These are phyloP conservation scores for Tremella fuciformis DNA, from an alignment of 768 basidiomycete genomes.

Conservation along the genomic window DNA sequence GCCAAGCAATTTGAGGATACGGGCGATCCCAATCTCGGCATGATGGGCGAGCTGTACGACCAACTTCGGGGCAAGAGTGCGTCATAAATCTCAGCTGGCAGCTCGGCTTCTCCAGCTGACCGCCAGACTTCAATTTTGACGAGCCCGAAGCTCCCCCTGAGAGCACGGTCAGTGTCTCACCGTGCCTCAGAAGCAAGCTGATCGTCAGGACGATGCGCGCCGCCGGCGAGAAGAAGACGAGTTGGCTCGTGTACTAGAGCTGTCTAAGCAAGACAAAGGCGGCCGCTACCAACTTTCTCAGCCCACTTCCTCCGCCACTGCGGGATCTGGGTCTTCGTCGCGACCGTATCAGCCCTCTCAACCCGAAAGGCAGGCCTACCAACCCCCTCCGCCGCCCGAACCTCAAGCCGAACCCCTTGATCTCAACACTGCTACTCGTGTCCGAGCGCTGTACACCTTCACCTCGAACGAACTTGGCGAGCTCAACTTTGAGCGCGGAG, in stretches of 20 bases:
- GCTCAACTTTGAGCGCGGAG: constrained; percentile 84
- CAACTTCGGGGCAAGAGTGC: constrained; percentile 76
- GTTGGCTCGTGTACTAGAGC: constrained; percentile 83
- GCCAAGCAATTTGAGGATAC: constrained; percentile 69
- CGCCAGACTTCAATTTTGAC: constrained; percentile 34
- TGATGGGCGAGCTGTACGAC: constrained; percentile 89
- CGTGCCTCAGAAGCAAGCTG: neutral
- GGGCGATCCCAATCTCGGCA: constrained; percentile 69
- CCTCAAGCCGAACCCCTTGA: constrained; percentile 47
- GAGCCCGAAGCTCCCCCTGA: constrained; percentile 39
- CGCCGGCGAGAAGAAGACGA: constrained; percentile 89
- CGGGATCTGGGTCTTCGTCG: constrained; percentile 15
- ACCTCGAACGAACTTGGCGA: constrained; percentile 84
- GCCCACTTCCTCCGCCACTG: constrained; percentile 14
- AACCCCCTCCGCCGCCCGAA: constrained; percentile 15
- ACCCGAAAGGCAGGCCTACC: constrained; percentile 10
- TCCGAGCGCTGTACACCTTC: constrained; percentile 83
- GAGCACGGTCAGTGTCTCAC: constrained; percentile 22
- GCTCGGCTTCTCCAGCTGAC: constrained; percentile 3
- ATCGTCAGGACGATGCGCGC: constrained; percentile 64
- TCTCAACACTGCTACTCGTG: constrained; percentile 66
- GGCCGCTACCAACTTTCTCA: constrained; percentile 57
- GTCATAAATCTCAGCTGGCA: constrained; percentile 19
- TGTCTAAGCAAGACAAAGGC: constrained; percentile 88
- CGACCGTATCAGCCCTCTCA: constrained; percentile 36